These are phyloP conservation scores for Cardamine resedifolia DNA, from an alignment of 345 rosid genomes.

Conservation along the genomic window DNA sequence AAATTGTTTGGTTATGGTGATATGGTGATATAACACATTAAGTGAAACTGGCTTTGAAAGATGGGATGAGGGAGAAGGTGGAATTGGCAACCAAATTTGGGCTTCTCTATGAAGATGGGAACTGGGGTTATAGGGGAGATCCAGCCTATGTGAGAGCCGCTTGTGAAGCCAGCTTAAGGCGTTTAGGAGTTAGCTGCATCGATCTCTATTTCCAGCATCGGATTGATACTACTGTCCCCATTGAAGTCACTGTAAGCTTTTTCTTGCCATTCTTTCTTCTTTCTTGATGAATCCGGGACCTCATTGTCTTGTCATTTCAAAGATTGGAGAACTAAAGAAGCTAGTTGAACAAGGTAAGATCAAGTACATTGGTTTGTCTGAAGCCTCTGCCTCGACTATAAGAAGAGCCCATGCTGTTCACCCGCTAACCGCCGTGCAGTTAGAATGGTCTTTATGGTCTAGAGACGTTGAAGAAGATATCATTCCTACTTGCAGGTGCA, in stretches of 20 bases:
- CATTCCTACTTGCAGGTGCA: constrained; percentile 34
- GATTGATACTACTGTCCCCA: constrained; percentile 48
- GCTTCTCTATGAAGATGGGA: background rate
- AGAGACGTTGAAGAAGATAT: constrained; percentile 67
- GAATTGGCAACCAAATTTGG: constrained; percentile 2
- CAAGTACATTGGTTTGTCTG: constrained; percentile 60
- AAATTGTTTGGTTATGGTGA: background rate
- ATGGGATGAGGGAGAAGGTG: background rate
- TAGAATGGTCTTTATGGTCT: constrained; percentile 71
- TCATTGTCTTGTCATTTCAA: background rate
- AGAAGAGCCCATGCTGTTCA: constrained; percentile 64
- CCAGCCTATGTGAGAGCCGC: background rate
- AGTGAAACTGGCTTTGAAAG: constrained; percentile 4
- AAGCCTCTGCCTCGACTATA: constrained; percentile 70
- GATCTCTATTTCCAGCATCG: constrained; percentile 61
- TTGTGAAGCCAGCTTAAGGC: constrained; percentile 48
- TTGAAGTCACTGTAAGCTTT: constrained; percentile 49
- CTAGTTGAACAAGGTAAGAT: constrained; percentile 66
- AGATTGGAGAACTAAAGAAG: constrained; percentile 58
- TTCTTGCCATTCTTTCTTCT: background rate
- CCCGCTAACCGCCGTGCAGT: constrained; percentile 57
- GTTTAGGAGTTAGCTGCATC: constrained; percentile 46
- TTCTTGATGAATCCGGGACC: background rate
- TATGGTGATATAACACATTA: background rate
- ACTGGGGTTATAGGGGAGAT: background rate